Evolutionary conservation across 208 protist species (phyloP).

Genomic region (Porcisia hertigi): DNA sequence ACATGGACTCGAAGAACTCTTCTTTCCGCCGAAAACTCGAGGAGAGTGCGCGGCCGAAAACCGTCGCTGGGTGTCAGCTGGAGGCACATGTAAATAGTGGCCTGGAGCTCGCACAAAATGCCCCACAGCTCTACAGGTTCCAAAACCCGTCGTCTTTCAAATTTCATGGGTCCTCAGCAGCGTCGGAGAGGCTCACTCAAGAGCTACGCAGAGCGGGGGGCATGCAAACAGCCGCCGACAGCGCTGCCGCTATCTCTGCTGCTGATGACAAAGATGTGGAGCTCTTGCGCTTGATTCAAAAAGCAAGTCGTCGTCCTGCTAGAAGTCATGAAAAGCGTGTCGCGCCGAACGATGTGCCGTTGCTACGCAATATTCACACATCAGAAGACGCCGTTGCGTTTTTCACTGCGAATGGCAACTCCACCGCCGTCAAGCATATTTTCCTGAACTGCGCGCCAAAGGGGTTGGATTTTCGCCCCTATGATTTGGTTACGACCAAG

Average conservation of each 20-base stretch:
- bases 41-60: constrained; percentile 50
- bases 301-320: constrained; percentile 62
- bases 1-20: constrained; percentile 12
- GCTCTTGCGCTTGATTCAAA: constrained; percentile 84
- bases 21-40: constrained; percentile 52
- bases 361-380: constrained; percentile 80
- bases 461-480: constrained; percentile 89
- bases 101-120: constrained; percentile 53
- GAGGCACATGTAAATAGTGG: constrained; percentile 79
- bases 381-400: constrained; percentile 94
- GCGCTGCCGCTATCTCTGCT: neutral
- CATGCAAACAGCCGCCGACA: neutral
- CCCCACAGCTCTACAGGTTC: constrained; percentile 78
- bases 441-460: constrained; percentile 83
- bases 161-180: constrained; percentile 34
- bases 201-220: constrained; percentile 20
- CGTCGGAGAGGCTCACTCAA: constrained; percentile 25
- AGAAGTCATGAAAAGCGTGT: constrained; percentile 49
- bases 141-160: constrained; percentile 69
- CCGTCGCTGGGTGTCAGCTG: constrained; percentile 45
- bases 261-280: constrained; percentile 76
- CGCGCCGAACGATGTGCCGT: constrained; percentile 84
- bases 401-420: constrained; percentile 90
- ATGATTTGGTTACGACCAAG: constrained; percentile 88
- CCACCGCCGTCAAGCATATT: constrained; percentile 92